A percentile compares a stretch with the other conserved stretches of the same genome.
These are phyloP conservation scores for Porpolomopsis calyptriformis DNA, from an alignment of 768 basidiomycete species.

Conservation along the genomic window DNA sequence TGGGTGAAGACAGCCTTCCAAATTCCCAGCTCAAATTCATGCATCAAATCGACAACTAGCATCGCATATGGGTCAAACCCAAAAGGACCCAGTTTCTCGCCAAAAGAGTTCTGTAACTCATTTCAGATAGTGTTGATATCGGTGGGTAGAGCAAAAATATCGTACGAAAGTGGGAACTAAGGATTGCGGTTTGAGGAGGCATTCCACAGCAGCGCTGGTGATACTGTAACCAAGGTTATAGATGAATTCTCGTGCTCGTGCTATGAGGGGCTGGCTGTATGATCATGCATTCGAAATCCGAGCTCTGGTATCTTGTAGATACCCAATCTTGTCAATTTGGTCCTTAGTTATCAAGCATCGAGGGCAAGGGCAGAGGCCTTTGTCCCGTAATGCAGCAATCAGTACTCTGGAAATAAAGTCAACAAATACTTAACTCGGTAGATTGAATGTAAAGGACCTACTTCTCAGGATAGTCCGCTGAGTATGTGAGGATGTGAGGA, in stretches of 20 bases:
- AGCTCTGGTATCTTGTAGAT: background rate
- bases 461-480: slow-evolving; percentile 21
- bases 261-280: slow-evolving; percentile 3
- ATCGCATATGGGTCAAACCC: slow-evolving; percentile 6
- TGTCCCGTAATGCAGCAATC: slow-evolving; percentile 17
- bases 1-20: slow-evolving; percentile 5
- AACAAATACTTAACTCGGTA: background rate
- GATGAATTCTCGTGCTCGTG: slow-evolving; percentile 3
- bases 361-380: slow-evolving; percentile 17
- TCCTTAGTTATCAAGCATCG: slow-evolving; percentile 15
- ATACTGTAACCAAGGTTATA: slow-evolving; percentile 1
- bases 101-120: slow-evolving; percentile 10
- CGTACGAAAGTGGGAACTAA: slow-evolving; percentile 8
- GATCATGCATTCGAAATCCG: background rate
- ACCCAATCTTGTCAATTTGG: slow-evolving; percentile 19
- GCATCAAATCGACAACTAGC: slow-evolving; percentile 8
- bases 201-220: slow-evolving; percentile 1
- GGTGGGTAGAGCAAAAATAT: background rate
- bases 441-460: background rate
- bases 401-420: slow-evolving; percentile 12
- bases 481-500: slow-evolving; percentile 15
- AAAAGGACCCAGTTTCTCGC: background rate
- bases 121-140: background rate
- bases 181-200: slow-evolving; percentile 1
- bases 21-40: slow-evolving; percentile 4